Evolutionary conservation across 768 basidiomycete genomes (phyloP), one percentile per base, ranked within the genome.

Genomic region (Agrocybe pediades): DNA sequence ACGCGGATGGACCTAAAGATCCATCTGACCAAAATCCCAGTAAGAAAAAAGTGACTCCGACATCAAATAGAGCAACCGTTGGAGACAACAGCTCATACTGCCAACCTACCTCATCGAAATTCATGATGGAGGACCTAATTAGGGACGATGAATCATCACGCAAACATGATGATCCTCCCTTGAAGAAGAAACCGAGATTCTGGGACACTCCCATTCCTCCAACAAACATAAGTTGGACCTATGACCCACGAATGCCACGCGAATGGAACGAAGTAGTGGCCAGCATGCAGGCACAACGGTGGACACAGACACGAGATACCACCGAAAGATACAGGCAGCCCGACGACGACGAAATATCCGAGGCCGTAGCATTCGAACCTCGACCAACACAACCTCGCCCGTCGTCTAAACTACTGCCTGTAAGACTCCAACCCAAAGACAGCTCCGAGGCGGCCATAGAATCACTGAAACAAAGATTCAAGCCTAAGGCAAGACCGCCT

Each of bases 201-300:
- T 62, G 61, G 61, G 61, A 62, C 41, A 29, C 55, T 42, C 63
- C 59, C 0, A 45, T 51, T 1, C 55, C 58, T 4, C 42, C 50
- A 25, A 52, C 53, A 19, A 30, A 51, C 15, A 36, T 54, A 5
- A 46, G 57, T n/a, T 59, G 59, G 57, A 24, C 26, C 13, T 53
- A 52, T 20, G 57, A 62, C 24, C 59, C 55, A 45, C 41, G 52
- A 23, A 61, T 67, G 61, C 64, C 62, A 7, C 1, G 9, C 3
- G 54, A 68, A 56, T 64, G 58, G 57, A 65, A 68, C 46, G 49
- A 60, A 3, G 42, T 64, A 4, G 51, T 55, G 19, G 46, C 39
- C 2, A 23, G 16, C 11, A 46, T 55, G 47, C 16, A 17, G 3
- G 30, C 29, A 2, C 19, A 55, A 9, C n/a, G 40, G 26, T 43